Base-by-base conservation (phyloP, 2,329 filamentous ascomycete species). In the Xylariaceae sp. region DNA sequence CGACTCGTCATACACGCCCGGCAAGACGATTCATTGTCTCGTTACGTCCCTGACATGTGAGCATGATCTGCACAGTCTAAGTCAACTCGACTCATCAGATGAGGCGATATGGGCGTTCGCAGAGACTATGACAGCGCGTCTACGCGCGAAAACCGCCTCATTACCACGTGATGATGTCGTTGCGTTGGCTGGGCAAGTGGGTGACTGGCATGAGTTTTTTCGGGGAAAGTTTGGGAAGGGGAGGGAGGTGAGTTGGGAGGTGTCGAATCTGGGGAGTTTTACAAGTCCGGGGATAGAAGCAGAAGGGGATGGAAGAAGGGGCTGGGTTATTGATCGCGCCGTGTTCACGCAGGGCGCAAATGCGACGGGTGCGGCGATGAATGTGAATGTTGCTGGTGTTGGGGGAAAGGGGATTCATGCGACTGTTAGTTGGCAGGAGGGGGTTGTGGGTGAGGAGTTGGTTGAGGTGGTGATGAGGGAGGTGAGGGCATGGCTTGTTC, bases 321-420 rank as follows among this genome's bases (percentile, higher is more conserved):
- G 51, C 2, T 77, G 75, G 74, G 65, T 61, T 2, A 74, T 82
- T 23, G 72, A 74, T 3, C 74, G 78, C n/a, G 68, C 74, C 15
- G 63, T 82, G 11, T 83, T 84, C 66, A 75, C 78, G 0, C 82
- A 83, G 59, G 76, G 79, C 0, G 74, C 77, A 23, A 75, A 74
- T 59, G 71, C 77, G 3, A 70, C 73, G 1, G 77, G 80, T 0
- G 64, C 76, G 0, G 75, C 78, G 0, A 64, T 85, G 2, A 69
- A 67, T 1, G 60, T 83, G 23, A 82, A 77, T 59, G 74, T 80
- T 1, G 76, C 75, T 5, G 80, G 79, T n/a, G 75, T 81, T 1
- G 69, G 68, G 0, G 74, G 71, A 0, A 75, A 75, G 0, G 68
- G 68, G 0, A 62, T 85, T 51, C 74, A 70, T 1, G 61, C 81